Evolutionary conservation across 805 yeast species (phyloP), one percentile per base, ranked within the genome.

Genomic region (Myxozyma geophila): DNA sequence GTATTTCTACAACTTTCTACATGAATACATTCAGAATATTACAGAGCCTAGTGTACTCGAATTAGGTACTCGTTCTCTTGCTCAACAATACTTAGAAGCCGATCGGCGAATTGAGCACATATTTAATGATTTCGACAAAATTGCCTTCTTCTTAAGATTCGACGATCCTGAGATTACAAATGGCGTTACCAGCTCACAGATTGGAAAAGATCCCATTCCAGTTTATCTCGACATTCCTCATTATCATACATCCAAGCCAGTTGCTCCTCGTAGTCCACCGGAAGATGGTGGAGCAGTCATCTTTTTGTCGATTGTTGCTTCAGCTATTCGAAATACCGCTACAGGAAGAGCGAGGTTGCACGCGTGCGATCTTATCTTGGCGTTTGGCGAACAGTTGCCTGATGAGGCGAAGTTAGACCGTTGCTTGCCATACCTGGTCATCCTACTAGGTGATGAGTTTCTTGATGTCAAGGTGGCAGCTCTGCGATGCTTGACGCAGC

Each of bases 401-500:
- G 98, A 95, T 73, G 96, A 89, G 61, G 87, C 86, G 15, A 93
- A 92, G 73, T 78, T 95, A 46, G 98, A 95, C 74, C 77, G 98
- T 51, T 85, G 91, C 39, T 74, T 95, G 28, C 98, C 99, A 0
- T 90, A 88, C 72, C 74, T 95, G 28, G 82, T 90, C 23, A 77
- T 85, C n/a, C 78, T 91, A 58, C 74, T 92, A 13, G 91, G 89
- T 57, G 96, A 90, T 64, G 77, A 81, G 0, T 81, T 87, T 19
- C 80, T 85, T 0, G 83, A 81, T 52, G 95, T 91, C 2, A 89
- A 87, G 58, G 82, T 86, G 1, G 78, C 85, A 2, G 89, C 96
- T 0, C 70, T 95, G 7, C 78, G 84, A 52, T 78, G 87, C 1
- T 72, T 90, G 52, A 85, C 96, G 0, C 92, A 90, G 46, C 75